Conservation (phyloP, 2,329 filamentous ascomycete genomes). For the Pyricularia sp. region DNA sequence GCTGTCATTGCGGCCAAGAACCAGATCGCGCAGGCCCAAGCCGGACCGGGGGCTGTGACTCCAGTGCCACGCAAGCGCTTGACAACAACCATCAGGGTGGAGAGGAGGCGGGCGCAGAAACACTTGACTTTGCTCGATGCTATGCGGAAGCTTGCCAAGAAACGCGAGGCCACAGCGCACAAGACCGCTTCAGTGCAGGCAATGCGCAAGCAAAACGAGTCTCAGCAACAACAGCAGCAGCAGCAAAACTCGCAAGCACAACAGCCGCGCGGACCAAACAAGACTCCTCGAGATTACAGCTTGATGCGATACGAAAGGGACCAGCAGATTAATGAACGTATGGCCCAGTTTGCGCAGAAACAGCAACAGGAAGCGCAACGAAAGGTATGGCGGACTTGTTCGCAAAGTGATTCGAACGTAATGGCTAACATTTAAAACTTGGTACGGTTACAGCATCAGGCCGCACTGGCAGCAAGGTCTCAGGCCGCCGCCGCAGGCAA, state of each 20-base stretch:
- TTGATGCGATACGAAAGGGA: conserved; percentile 82
- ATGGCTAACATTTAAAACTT: conserved; percentile 6
- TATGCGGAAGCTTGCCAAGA: conserved; percentile 93
- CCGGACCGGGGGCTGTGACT: conserved; percentile 31
- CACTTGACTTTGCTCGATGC: conserved; percentile 85
- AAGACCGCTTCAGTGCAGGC: conserved; percentile 71
- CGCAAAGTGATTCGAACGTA: conserved; percentile 9
- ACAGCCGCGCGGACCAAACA: conserved; percentile 39
- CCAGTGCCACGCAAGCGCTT: conserved; percentile 53
- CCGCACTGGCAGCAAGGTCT: conserved; percentile 5
- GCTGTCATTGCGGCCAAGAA: conserved; percentile 43
- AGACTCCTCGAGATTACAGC: conserved; percentile 87
- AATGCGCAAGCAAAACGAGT: conserved; percentile 72
- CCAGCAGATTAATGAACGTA: conserved; percentile 51
- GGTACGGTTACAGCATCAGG: neutral
- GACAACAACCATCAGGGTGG: conserved; percentile 75
- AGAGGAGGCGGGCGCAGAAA: conserved; percentile 76
- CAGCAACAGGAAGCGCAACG: conserved; percentile 53
- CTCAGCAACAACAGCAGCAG: conserved; percentile 10
- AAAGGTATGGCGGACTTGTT: conserved; percentile 33
- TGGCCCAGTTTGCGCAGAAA: conserved; percentile 45
- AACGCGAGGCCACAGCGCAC: conserved; percentile 73
- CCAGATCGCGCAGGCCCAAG: conserved; percentile 32
- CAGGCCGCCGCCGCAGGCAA: conserved; percentile 1
- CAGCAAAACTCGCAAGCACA: conserved; percentile 13